Conservation (phyloP, 228 moss, liverwort and hornwort species). For the Sphagnum magellanicum region DNA sequence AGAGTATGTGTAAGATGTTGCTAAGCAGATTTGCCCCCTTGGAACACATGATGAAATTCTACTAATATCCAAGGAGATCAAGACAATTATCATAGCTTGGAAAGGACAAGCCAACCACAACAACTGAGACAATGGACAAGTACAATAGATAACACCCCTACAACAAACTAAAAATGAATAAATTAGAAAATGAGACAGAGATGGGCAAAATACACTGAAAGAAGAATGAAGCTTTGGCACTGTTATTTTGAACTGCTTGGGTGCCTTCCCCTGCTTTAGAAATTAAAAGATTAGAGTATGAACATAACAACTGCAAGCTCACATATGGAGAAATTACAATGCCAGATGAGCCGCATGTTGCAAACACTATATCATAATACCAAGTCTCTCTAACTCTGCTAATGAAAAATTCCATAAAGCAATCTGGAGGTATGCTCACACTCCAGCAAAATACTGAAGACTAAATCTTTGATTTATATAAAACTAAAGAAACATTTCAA, state of each 20-base stretch:
- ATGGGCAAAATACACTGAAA: constrained; percentile 59
- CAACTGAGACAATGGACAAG: no score
- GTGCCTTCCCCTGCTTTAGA: constrained; percentile 57
- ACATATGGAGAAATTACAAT: neutral
- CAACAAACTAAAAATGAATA: no score
- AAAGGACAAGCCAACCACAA: no score
- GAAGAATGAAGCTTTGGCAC: constrained; percentile 71
- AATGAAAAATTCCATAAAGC: neutral
- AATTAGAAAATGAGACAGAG: neutral
- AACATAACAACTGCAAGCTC: neutral
- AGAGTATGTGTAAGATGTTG: no score
- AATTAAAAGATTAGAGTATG: neutral
- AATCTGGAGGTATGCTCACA: neutral
- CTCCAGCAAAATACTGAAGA: neutral
- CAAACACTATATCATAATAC: neutral
- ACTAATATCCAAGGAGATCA: no score
- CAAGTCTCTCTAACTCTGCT: neutral
- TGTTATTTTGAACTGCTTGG: constrained; percentile 71
- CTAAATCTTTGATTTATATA: no score
- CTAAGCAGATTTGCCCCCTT: no score
- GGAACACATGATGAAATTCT: no score
- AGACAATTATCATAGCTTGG: no score
- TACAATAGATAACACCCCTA: no score
- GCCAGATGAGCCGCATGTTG: no score
- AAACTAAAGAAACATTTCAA: no score